Conservation (phyloP, 352 stramenopile genomes). For the Phytophthora fragariaefolia region DNA sequence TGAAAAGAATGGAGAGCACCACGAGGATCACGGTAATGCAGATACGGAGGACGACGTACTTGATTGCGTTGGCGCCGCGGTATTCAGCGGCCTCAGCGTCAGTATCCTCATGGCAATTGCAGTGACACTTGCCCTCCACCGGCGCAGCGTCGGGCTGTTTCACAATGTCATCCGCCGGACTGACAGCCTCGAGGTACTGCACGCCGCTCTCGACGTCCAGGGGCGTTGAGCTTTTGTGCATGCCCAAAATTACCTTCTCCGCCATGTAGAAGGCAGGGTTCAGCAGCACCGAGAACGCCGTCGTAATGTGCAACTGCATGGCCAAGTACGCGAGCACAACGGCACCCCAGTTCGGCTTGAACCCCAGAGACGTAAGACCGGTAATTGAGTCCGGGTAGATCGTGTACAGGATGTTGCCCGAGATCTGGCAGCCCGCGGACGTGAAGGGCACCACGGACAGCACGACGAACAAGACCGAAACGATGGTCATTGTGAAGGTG, state of each 20-base stretch:
- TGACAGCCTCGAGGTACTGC: conserved; percentile 34
- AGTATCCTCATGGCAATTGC: conserved; percentile 43
- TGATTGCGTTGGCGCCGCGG: conserved; percentile 44
- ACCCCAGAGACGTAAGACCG: conserved; percentile 44
- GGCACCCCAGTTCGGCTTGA: conserved; percentile 36
- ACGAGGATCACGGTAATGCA: conserved; percentile 52
- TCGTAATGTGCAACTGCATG: conserved; percentile 42
- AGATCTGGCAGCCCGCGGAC: conserved; percentile 60
- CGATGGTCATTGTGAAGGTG: conserved; percentile 41
- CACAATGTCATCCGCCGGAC: conserved; percentile 26
- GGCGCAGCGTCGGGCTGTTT: conserved; percentile 27
- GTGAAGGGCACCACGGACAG: conserved; percentile 47
- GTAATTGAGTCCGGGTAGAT: conserved; percentile 48
- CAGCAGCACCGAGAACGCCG: conserved; percentile 47
- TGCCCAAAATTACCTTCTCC: conserved; percentile 43
- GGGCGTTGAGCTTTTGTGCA: conserved; percentile 38
- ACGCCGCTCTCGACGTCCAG: conserved; percentile 33
- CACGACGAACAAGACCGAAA: conserved; percentile 44
- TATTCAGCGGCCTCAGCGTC: conserved; percentile 43
- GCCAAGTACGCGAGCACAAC: conserved; percentile 35
- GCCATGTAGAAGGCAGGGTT: conserved; percentile 49
- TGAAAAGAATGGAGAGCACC: conserved; percentile 47
- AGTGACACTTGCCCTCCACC: conserved; percentile 41
- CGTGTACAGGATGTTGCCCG: conserved; percentile 62
- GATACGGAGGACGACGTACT: conserved; percentile 51